These are phyloP conservation scores for Exidia glandulosa DNA, from an alignment of 768 basidiomycete genomes.

Conservation along the genomic window DNA sequence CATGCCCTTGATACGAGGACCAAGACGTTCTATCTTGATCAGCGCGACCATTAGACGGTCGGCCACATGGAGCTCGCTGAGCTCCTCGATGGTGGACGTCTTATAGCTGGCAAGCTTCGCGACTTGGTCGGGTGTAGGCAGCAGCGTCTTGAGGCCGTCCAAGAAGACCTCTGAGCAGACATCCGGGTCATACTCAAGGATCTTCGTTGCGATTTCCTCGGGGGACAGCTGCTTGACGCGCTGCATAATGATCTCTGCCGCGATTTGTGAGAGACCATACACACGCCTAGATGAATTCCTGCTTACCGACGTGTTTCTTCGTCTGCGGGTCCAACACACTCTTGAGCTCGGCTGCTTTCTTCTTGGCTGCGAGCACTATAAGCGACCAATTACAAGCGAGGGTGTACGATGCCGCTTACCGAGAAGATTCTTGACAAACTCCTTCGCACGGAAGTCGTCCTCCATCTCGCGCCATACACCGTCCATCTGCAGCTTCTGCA, in stretches of 20 bases:
- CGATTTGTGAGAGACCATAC: background rate
- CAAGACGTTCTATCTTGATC: slow-evolving; percentile 85
- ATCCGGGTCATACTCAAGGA: slow-evolving; percentile 78
- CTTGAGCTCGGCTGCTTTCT: slow-evolving; percentile 80
- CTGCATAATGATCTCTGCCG: slow-evolving; percentile 82
- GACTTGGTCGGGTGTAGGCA: slow-evolving; percentile 87
- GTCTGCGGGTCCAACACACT: slow-evolving; percentile 87
- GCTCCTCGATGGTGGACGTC: slow-evolving; percentile 75
- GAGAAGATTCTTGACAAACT: slow-evolving; percentile 82
- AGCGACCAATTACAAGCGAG: background rate
- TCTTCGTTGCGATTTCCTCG: slow-evolving; percentile 73
- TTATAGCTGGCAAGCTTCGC: slow-evolving; percentile 86
- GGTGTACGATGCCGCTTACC: slow-evolving; percentile 32
- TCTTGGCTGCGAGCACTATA: slow-evolving; percentile 42
- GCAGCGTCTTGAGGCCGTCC: slow-evolving; percentile 73
- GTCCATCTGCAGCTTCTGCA: slow-evolving; percentile 69
- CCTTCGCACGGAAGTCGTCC: slow-evolving; percentile 94
- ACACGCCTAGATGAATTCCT: background rate
- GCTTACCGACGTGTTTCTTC: slow-evolving; percentile 86
- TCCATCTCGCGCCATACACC: slow-evolving; percentile 96
- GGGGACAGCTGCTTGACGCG: slow-evolving; percentile 74
- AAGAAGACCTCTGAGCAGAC: slow-evolving; percentile 85
- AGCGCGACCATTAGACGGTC: slow-evolving; percentile 96
- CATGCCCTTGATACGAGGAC: slow-evolving; percentile 90
- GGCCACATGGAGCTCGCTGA: slow-evolving; percentile 81